These are phyloP conservation scores for Syncephalastrum racemosum DNA, from an alignment of 371 early-diverging fungal species.

Conservation along the genomic window DNA sequence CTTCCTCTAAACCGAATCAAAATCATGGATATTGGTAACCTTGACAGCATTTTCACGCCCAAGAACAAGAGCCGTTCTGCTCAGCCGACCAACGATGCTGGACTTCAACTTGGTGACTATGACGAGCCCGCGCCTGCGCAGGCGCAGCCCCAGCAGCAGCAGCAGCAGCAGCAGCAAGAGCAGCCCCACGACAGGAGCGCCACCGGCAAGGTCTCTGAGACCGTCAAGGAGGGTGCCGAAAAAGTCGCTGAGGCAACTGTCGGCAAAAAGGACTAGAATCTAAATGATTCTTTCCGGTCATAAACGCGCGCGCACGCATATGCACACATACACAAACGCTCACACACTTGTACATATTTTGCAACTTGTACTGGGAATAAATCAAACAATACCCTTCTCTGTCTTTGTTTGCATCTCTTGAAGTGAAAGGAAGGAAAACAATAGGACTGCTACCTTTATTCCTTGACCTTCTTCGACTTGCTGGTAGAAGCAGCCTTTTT, in stretches of 20 bases:
- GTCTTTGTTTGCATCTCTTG: slow-evolving; percentile 2
- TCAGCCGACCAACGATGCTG: not conserved
- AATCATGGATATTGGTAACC: slow-evolving; percentile 44
- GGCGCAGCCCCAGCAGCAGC: slow-evolving; percentile 6
- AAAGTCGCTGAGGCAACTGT: slow-evolving; percentile 1
- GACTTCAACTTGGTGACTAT: slow-evolving; percentile 43
- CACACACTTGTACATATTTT: too few relatives aligned
- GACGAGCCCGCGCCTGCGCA: slow-evolving; percentile 18
- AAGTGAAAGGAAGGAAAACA: not conserved
- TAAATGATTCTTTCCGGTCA: too few relatives aligned
- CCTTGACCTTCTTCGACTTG: slow-evolving; percentile 1
- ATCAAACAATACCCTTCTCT: slow-evolving; percentile 1
- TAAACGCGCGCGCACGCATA: too few relatives aligned
- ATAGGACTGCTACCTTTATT: not conserved
- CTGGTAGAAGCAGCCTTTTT: slow-evolving; percentile 16
- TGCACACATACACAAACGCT: too few relatives aligned
- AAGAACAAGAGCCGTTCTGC: slow-evolving; percentile 8
- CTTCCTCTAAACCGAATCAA: too few relatives aligned
- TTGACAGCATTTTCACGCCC: slow-evolving; percentile 29
- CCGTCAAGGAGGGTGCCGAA: not conserved
- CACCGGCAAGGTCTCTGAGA: slow-evolving; percentile 2
- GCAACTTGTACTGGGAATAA: not conserved
- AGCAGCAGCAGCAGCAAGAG: slow-evolving; percentile 8
- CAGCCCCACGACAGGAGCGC: not conserved
- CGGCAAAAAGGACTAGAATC: not conserved